Evolutionary conservation across 192 early-diverging fungal species (phyloP).

Genomic region (Dissophora globulifera): DNA sequence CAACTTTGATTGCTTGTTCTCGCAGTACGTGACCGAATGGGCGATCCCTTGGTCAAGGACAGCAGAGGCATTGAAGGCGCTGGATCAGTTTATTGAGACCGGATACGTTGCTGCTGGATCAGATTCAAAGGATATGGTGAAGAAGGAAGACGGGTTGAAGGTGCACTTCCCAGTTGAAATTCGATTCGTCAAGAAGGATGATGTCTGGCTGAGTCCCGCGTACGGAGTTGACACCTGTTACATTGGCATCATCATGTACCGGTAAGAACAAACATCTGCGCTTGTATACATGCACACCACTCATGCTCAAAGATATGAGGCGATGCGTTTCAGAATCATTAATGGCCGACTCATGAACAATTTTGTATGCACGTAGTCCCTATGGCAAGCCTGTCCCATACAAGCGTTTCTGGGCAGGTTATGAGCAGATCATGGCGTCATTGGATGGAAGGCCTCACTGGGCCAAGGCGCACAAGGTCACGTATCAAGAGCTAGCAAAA

Average conservation of each 20-base stretch:
- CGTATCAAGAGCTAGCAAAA: conserved; percentile 57
- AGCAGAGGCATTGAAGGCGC: conserved; percentile 60
- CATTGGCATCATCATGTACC: conserved; percentile 83
- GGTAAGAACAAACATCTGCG: conserved; percentile 41
- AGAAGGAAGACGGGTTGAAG: conserved; percentile 51
- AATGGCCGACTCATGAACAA: background rate
- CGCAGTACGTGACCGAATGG: conserved; percentile 82
- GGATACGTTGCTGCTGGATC: conserved; percentile 22
- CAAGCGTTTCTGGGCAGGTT: conserved; percentile 75
- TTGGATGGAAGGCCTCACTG: conserved; percentile 78
- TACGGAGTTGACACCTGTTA: conserved; percentile 74
- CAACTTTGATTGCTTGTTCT: conserved; percentile 76
- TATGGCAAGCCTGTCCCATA: conserved; percentile 74
- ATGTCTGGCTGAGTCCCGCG: conserved; percentile 78
- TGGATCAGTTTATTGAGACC: conserved; percentile 65
- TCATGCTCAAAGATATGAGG: no score
- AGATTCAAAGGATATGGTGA: no score
- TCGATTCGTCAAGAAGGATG: conserved; percentile 72
- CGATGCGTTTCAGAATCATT: background rate
- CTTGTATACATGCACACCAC: no score
- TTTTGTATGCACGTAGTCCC: conserved; percentile 64
- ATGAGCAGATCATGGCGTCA: conserved; percentile 76
- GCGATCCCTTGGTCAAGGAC: conserved; percentile 72
- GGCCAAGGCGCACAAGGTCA: conserved; percentile 75
- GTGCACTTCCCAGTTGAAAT: conserved; percentile 83